A percentile compares a stretch with the other conserved stretches of the same genome.
Conservation (phyloP, 2,329 filamentous ascomycete species). For the Fusarium vanettenii region DNA sequence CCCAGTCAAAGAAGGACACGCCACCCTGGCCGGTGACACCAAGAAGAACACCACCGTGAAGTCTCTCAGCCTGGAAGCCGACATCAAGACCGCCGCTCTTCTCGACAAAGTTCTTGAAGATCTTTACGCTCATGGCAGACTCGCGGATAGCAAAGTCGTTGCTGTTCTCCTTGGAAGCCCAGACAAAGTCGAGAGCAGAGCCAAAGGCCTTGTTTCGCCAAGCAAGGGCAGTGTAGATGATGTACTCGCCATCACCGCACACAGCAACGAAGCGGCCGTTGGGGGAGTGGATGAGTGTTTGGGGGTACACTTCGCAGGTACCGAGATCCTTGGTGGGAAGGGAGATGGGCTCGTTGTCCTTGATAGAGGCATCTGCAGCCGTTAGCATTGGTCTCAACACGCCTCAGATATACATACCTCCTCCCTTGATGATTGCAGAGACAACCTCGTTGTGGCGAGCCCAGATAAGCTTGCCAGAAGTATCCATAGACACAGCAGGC, state of each 20-base stretch:
- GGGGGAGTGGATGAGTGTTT: conserved; percentile 93
- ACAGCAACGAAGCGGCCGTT: conserved; percentile 86
- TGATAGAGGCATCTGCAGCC: conserved; percentile 75
- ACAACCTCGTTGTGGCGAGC: conserved; percentile 95
- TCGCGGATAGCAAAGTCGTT: conserved; percentile 99
- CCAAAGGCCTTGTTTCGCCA: conserved; percentile 99
- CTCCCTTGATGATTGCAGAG: conserved; percentile 93
- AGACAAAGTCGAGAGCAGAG: conserved; percentile 94
- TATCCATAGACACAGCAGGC: conserved; percentile 97
- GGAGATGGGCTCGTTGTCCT: conserved; percentile 88
- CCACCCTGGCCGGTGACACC: conserved; percentile 96
- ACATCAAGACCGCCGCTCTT: conserved; percentile 90
- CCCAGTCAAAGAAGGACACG: conserved; percentile 97
- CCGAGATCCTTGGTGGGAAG: conserved; percentile 95
- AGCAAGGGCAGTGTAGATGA: conserved; percentile 96
- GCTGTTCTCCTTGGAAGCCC: conserved; percentile 96
- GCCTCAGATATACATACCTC: conserved; percentile 58
- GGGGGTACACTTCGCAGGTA: conserved; percentile 95
- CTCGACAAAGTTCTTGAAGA: conserved; percentile 98
- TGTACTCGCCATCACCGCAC: conserved; percentile 97
- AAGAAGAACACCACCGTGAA: conserved; percentile 88
- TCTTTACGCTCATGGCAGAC: conserved; percentile 92
- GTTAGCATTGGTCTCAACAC: conserved; percentile 41
- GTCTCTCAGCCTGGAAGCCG: conserved; percentile 92
- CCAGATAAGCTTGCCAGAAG: conserved; percentile 95